Percentiles rank a stretch among this genome's conserved stretches.
These are phyloP conservation scores for Podospora anserina DNA, from an alignment of 495 filamentous ascomycete genomes.

Conservation along the genomic window DNA sequence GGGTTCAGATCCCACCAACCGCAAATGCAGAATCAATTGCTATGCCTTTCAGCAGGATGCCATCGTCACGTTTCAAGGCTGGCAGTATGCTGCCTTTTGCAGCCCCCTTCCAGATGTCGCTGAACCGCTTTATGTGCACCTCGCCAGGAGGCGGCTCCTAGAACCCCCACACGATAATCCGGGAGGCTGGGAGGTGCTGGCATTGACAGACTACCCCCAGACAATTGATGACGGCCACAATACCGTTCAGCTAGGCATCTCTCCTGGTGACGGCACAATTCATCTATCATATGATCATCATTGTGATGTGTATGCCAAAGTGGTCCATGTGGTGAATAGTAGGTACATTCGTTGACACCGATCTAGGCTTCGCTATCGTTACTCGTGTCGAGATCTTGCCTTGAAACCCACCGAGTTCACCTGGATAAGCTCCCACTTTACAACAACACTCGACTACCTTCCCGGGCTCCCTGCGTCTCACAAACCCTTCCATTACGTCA, in stretches of 20 bases:
- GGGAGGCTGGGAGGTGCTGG: slow-evolving; percentile 39
- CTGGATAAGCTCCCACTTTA: slow-evolving; percentile 43
- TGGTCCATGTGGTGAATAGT: neutral
- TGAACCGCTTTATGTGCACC: slow-evolving; percentile 42
- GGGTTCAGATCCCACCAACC: slow-evolving; percentile 37
- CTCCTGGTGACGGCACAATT: slow-evolving; percentile 46
- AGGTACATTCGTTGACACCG: slow-evolving; percentile 12
- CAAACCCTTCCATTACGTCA: slow-evolving; percentile 40
- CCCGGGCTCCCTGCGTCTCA: slow-evolving; percentile 37
- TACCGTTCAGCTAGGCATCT: slow-evolving; percentile 49
- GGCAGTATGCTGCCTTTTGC: slow-evolving; percentile 49
- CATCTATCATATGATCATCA: slow-evolving; percentile 49
- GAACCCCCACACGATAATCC: slow-evolving; percentile 16
- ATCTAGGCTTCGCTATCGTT: slow-evolving; percentile 40
- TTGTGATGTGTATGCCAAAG: slow-evolving; percentile 35
- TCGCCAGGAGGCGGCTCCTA: slow-evolving; percentile 40
- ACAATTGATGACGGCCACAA: slow-evolving; percentile 50
- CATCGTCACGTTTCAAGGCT: slow-evolving; percentile 38
- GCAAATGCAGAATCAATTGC: slow-evolving; percentile 40
- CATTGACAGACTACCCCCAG: slow-evolving; percentile 48
- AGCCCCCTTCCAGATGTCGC: slow-evolving; percentile 21
- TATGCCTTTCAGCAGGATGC: slow-evolving; percentile 46
- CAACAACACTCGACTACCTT: slow-evolving; percentile 35
- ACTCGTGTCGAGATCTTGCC: slow-evolving; percentile 38
- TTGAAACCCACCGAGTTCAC: slow-evolving; percentile 30